These are phyloP conservation scores for Flaveria ramosissima DNA, from an alignment of 129 eudicot genomes.

Conservation along the genomic window DNA sequence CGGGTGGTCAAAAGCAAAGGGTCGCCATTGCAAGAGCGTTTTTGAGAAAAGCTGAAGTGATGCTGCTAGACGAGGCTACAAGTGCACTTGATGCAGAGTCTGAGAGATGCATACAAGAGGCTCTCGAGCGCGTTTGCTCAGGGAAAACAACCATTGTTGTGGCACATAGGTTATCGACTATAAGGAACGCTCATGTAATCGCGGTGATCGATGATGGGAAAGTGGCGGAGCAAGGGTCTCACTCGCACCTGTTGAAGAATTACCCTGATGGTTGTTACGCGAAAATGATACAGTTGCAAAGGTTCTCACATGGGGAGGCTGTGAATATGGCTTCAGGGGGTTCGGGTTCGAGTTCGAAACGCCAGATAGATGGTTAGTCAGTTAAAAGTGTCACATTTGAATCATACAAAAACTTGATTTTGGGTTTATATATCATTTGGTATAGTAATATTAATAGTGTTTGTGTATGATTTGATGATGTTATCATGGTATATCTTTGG, in stretches of 20 bases:
- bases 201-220: slow-evolving; percentile 87
- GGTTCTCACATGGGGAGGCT: slow-evolving; percentile 70
- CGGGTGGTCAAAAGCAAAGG: slow-evolving; percentile 91
- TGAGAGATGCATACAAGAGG: slow-evolving; percentile 75
- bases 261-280: slow-evolving; percentile 81
- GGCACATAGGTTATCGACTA: slow-evolving; percentile 80
- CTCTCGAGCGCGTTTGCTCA: slow-evolving; percentile 65
- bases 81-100: slow-evolving; percentile 95
- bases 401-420: slow-evolving; percentile 40
- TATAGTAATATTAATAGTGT: slow-evolving; percentile 37
- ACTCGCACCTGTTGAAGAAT: slow-evolving; percentile 75
- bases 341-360: slow-evolving; percentile 56
- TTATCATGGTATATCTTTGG: slow-evolving; percentile 5
- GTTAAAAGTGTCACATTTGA: slow-evolving; percentile 19
- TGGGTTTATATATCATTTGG: slow-evolving; percentile 29
- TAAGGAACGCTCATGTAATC: slow-evolving; percentile 77
- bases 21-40: slow-evolving; percentile 86
- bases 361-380: slow-evolving; percentile 42
- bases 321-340: slow-evolving; percentile 45
- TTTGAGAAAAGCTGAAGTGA: slow-evolving; percentile 72
- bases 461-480: background rate
- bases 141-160: slow-evolving; percentile 84
- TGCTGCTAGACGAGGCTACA: slow-evolving; percentile 89
- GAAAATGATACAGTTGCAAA: slow-evolving; percentile 85
- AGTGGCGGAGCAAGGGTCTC: slow-evolving; percentile 89